Evolutionary conservation across 257 asterid species (phyloP).

Genomic region (Salvia rosmarinus): DNA sequence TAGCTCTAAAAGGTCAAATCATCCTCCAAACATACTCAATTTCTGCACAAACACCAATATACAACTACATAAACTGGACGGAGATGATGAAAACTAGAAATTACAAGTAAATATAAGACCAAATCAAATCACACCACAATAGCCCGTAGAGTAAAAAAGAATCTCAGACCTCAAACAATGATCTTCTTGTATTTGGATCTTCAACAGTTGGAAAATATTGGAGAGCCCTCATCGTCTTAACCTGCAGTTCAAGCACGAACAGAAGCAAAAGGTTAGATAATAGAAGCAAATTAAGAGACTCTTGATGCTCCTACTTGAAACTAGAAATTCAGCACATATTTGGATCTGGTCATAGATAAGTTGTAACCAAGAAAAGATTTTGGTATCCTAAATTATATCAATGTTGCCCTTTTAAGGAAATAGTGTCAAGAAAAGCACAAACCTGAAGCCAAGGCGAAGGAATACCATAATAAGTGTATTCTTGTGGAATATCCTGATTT

Average conservation of each 20-base stretch:
- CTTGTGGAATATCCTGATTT: slow-evolving; percentile 97
- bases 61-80: neutral
- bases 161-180: slow-evolving; percentile 88
- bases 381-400: neutral
- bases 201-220: slow-evolving; percentile 97
- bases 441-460: slow-evolving; percentile 99
- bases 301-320: slow-evolving; percentile 16
- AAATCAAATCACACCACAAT: neutral
- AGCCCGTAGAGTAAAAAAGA: slow-evolving; percentile 29
- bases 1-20: neutral
- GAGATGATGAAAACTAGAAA: neutral
- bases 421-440: slow-evolving; percentile 36
- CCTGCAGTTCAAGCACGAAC: slow-evolving; percentile 54
- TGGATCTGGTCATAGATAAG: slow-evolving; percentile 10
- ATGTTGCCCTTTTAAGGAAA: slow-evolving; percentile 13
- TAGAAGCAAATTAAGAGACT: slow-evolving; percentile 32
- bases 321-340: slow-evolving; percentile 22
- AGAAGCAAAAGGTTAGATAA: slow-evolving; percentile 34
- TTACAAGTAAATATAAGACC: neutral
- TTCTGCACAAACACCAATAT: neutral
- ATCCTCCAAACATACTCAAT: neutral
- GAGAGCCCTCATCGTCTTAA: slow-evolving; percentile 99
- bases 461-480: slow-evolving; percentile 95
- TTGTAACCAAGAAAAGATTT: neutral
- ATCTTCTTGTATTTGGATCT: slow-evolving; percentile 94